Evolutionary conservation across 31 red algal species (phyloP), one percentile per base, ranked within the genome.

Genomic region (Bonnemaisonia californica): DNA sequence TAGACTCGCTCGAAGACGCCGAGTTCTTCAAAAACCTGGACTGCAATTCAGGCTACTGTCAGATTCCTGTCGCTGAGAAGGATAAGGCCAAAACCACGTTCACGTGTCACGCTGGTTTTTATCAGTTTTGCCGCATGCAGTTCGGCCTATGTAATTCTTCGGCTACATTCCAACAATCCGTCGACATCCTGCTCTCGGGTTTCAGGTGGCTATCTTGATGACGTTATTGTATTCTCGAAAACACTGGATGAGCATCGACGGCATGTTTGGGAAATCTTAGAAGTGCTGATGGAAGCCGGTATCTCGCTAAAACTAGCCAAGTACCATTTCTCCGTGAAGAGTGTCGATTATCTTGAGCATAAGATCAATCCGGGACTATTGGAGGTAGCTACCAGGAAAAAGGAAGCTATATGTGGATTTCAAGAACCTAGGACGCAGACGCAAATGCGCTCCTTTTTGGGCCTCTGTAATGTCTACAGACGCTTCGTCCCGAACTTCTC

Each of bases 401-500:
- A 36, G 4, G n/a, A 57, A 11, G 74, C 85, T 1, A 42, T 90
- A 26, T 45, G 41, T 54, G 48, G 40, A 8, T 45, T 45, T 7
- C 51, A 73, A 21, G 48, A 24, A 11, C 64, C 84, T 7, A 40
- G 21, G 1, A 88, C 26, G 9, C 62, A 88, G 47, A 88, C 57
- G 30, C 27, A 80, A 34, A 22, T 80, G 1, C 28, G 62, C 2
- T 41, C 19, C n/a, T 80, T 80, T 62, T 47, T 88, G 3, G 85
- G 65, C 27, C 41, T 80, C 13, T 77, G 72, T 33, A 71, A 68
- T 27, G 72, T 88, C 41, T 88, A 79, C 45, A 54, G 74, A 2
- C 40, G 85, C 16, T 88, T 80, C 45, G 74, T 80, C 26, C n/a
- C 3, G 32, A 74, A 89, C 33, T 81, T 80, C 65, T 40, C 76